phyloP scores from a whole-genome alignment of 768 basidiomycete species.

The Chalciporus sphaerocephalus region DNA sequence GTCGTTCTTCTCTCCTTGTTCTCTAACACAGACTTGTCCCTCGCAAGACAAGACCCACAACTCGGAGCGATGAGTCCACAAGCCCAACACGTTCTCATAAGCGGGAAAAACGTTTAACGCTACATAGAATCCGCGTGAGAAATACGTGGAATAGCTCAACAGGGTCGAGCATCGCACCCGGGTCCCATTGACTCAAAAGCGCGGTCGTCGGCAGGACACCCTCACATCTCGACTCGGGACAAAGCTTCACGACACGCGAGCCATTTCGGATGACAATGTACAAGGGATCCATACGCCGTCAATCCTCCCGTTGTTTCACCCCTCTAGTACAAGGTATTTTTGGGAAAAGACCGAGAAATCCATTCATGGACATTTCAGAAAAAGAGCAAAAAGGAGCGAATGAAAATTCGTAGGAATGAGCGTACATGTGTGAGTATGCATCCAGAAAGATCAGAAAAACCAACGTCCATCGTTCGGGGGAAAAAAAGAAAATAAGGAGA shows the following conservation, averaged over 20 bases:
- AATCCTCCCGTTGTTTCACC: no score
- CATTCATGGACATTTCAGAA: conserved; percentile 10
- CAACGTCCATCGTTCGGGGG: conserved; percentile 7
- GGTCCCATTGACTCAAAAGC: not conserved
- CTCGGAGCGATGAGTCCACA: not conserved
- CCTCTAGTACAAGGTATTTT: conserved; percentile 3
- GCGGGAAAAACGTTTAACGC: conserved; percentile 8
- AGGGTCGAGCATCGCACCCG: conserved; percentile 5
- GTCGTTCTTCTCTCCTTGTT: conserved; percentile 7
- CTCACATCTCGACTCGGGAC: not conserved
- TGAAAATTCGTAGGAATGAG: conserved; percentile 23
- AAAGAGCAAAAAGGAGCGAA: conserved; percentile 2
- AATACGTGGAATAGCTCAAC: not conserved
- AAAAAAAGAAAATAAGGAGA: conserved; percentile 16
- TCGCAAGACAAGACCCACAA: conserved; percentile 4
- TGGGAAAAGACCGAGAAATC: conserved; percentile 12
- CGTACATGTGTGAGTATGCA: conserved; percentile 27
- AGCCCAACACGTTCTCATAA: conserved; percentile 9
- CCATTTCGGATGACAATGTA: not conserved
- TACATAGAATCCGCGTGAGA: conserved; percentile 15
- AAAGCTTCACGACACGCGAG: not conserved
- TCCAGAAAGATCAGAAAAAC: conserved; percentile 19
- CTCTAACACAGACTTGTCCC: not conserved
- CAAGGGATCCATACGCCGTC: not conserved
- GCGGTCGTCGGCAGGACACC: not conserved